Base-by-base conservation (phyloP, 2,329 filamentous ascomycete genomes). In the Talaromyces marneffei region DNA sequence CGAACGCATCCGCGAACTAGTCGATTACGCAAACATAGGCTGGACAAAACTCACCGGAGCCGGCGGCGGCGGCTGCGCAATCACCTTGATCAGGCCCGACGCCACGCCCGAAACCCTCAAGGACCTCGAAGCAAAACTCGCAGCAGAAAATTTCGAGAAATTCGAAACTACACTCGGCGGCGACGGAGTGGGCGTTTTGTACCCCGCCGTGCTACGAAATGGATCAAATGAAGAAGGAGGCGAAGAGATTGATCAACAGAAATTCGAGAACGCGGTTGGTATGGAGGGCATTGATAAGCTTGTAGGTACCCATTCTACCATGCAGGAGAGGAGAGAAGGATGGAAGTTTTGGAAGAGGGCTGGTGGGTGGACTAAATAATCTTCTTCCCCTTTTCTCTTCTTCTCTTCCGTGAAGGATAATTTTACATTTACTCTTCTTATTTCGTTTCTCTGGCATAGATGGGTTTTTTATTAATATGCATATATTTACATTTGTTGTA, bases 41-140 rank as follows among this genome's bases (percentile, higher is more conserved):
- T 99, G 92, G 92, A 97, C 94, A 12, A 99, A 99, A 75, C 83
- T 99, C 61, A 99, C 94, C 0, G 94, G 94, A 35, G 94, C 94
- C 1, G 94, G 94, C 23, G 95, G 94, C 12, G 95, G 94, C 61
- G 94, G 94, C 2, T 97, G 95, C 75, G 93, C 92, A 2, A 97
- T 99, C 67, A 95, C 93, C 0, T 80, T 99, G 3, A 80, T 99
- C 54, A 89, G 88, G 65, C 89, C 90, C 0, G 85, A 84, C 31
- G 79, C 83, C 1, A 72, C 84, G 6, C 68, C 72, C 16, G 78
- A 84, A 63, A 83, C 83, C 68, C 76, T 95, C 29, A 75, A 79
- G 25, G 77, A 81, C 9, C 78, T 97, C 16, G 85, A 93, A 66
- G 71, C 79, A 40, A 84, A 86, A 64, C 83, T 93, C 2, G 79